Base-by-base conservation (phyloP, 768 basidiomycete genomes). In the Auricularia sp. region DNA sequence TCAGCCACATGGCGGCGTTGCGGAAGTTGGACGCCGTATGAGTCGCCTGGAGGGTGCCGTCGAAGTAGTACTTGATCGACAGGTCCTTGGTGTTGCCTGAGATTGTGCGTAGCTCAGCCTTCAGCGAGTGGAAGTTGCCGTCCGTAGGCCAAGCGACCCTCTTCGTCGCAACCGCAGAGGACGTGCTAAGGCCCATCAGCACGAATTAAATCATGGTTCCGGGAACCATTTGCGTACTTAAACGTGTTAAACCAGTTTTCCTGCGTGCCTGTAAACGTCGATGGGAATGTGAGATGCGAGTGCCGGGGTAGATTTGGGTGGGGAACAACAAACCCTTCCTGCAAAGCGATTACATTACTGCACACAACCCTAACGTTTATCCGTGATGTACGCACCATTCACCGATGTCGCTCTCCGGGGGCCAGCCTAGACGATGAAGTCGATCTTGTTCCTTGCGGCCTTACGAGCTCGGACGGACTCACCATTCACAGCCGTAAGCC, bases 211-310 rank as follows among this genome's bases (percentile, higher is more conserved):
- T 51, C 6, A 18, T 21, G 18, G 21, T 18, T 6, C 1, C 47
- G 18, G 14, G 11, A 18, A 21, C 16, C 1, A 51, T 5, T 51
- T 6, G 21, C 47, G 16, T 21, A 51, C 47, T 79, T 80, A 71
- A 80, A 80, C 1, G 78, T 80, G 67, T 80, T 69, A 66, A 65
- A 70, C 79, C 79, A 80, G 66, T 77, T 80, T n/a, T 68, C 39
- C 36, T 62, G 29, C n/a, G 67, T 68, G 1, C 65, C 65, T 66
- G 29, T 18, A n/a, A 16, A 29, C 13, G 16, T 36, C 64, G 42
- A 33, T 18, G 34, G 35, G 59, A 54, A 34, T 47, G 11, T 64
- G n/a, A 65, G 29, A 29, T 29, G 29, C 29, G 29, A 29, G 29
- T 29, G 29, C 29, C 29, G 29, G 29, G 29, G 2, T 29, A 29